Evolutionary conservation across 2,329 filamentous ascomycete genomes (phyloP).

Genomic region (Epichloe festucae): DNA sequence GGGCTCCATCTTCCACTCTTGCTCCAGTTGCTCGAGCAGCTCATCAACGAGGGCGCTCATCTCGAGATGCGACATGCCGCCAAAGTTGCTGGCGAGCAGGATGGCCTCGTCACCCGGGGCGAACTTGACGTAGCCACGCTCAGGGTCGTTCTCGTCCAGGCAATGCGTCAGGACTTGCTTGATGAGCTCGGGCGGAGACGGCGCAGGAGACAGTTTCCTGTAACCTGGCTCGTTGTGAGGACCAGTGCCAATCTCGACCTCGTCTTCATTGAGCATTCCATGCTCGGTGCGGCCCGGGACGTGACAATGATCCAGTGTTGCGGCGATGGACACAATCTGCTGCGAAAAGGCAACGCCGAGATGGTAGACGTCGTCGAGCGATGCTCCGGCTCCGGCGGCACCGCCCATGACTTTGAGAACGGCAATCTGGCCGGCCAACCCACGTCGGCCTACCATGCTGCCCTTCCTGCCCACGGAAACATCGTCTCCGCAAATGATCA

Average conservation of each 20-base stretch:
- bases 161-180: slow-evolving; percentile 46
- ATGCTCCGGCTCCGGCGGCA: slow-evolving; percentile 32
- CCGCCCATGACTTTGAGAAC: slow-evolving; percentile 46
- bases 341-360: slow-evolving; percentile 35
- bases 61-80: slow-evolving; percentile 45
- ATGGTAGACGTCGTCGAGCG: slow-evolving; percentile 36
- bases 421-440: slow-evolving; percentile 47
- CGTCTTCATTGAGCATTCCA: slow-evolving; percentile 32
- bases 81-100: slow-evolving; percentile 46
- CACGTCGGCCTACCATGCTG: slow-evolving; percentile 46
- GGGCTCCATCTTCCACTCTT: slow-evolving; percentile 34
- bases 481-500: slow-evolving; percentile 52
- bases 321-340: slow-evolving; percentile 43
- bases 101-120: slow-evolving; percentile 33
- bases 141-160: slow-evolving; percentile 41
- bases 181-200: slow-evolving; percentile 34
- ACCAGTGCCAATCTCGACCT: slow-evolving; percentile 52
- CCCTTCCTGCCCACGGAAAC: slow-evolving; percentile 48
- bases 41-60: slow-evolving; percentile 41
- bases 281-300: slow-evolving; percentile 39
- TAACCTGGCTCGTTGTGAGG: slow-evolving; percentile 55
- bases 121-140: slow-evolving; percentile 38
- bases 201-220: slow-evolving; percentile 39
- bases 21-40: slow-evolving; percentile 34
- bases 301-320: slow-evolving; percentile 48